These are phyloP conservation scores for Volvox africanus DNA, from an alignment of 139 green algal species.

Conservation along the genomic window DNA sequence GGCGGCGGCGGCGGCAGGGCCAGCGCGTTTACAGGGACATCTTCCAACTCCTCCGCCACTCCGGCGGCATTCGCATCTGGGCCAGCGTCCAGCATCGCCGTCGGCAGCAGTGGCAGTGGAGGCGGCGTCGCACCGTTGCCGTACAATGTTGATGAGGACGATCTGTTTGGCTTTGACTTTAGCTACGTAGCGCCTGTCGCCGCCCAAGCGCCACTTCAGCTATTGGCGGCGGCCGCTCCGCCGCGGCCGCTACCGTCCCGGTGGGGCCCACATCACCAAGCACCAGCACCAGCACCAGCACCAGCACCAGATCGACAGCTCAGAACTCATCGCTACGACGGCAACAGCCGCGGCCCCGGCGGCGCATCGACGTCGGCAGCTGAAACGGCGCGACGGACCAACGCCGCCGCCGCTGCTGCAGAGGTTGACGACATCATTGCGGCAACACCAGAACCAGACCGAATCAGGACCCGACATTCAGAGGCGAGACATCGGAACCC, in stretches of 20 bases:
- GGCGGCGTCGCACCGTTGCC: not conserved
- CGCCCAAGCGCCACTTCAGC: not conserved
- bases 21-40: no score
- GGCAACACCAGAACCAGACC: no score
- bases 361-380: not conserved
- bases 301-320: not conserved
- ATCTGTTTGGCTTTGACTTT: conserved; percentile 37
- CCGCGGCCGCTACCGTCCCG: not conserved
- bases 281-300: not conserved
- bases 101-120: not conserved
- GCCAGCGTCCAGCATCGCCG: no score
- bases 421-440: not conserved
- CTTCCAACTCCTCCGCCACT: no score
- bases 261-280: no score
- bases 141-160: conserved; percentile 10
- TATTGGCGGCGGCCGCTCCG: not conserved
- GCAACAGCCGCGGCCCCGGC: not conserved
- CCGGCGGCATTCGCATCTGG: no score
- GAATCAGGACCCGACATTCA: no score
- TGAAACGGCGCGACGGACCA: not conserved
- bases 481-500: no score
- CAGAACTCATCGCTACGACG: no score
- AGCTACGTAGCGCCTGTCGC: not conserved
- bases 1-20: no score
- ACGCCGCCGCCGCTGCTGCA: not conserved